A percentile compares a stretch with the other conserved stretches of the same genome.
These are phyloP conservation scores for Leptodermis oblonga DNA, from an alignment of 257 asterid species.

Conservation along the genomic window DNA sequence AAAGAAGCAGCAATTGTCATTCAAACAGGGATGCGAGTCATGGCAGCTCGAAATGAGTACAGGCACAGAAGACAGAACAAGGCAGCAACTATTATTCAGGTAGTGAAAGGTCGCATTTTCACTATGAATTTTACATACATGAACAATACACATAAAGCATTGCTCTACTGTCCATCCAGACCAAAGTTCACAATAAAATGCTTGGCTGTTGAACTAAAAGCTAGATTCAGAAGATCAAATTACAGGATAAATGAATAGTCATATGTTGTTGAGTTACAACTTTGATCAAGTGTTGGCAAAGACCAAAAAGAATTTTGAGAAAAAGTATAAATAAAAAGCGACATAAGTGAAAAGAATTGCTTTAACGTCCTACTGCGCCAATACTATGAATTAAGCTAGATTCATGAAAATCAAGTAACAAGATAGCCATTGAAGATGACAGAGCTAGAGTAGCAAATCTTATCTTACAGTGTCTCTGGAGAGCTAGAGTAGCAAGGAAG, in stretches of 20 bases:
- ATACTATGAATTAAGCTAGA: too few species aligned
- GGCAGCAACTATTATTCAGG: conserved; percentile 81
- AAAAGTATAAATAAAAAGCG: too few species aligned
- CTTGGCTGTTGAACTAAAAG: background rate
- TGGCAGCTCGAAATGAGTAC: conserved; percentile 78
- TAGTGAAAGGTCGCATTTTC: conserved; percentile 15
- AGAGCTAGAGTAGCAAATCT: too few species aligned
- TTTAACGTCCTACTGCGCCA: background rate
- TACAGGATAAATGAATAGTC: background rate
- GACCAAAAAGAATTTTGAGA: background rate
- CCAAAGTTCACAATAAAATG: background rate
- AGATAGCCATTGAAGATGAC: too few species aligned
- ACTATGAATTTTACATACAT: background rate
- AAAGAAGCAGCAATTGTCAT: conserved; percentile 62
- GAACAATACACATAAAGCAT: background rate
- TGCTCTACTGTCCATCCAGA: background rate
- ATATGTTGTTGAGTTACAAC: background rate
- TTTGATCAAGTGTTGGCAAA: background rate
- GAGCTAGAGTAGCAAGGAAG: conserved; percentile 77
- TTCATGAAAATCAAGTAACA: too few species aligned
- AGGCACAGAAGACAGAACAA: conserved; percentile 67
- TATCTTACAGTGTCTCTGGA: conserved; percentile 88
- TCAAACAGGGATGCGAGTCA: conserved; percentile 85
- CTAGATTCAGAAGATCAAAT: background rate
- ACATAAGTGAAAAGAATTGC: background rate